phyloP scores from a whole-genome alignment of 148 eudicot species.

The Rheum nobile region DNA sequence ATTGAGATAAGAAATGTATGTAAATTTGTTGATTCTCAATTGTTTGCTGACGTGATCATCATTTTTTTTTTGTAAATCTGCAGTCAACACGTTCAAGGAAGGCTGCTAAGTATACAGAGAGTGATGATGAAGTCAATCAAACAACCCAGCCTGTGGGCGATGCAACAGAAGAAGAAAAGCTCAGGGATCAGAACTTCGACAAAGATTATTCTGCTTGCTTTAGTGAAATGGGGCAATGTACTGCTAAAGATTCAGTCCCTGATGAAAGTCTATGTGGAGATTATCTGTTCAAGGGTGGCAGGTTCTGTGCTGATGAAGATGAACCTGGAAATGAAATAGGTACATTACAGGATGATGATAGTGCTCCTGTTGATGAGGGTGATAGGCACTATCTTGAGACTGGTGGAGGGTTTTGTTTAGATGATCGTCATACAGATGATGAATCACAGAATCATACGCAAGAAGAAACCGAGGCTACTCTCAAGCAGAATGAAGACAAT shows the following conservation, averaged over 20 bases:
- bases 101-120: constrained; percentile 43
- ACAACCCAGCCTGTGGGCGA: constrained; percentile 11
- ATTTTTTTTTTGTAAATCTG: neutral
- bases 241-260: constrained; percentile 13
- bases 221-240: constrained; percentile 4
- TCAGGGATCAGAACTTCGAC: neutral
- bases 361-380: constrained; percentile 9
- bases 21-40: neutral
- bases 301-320: constrained; percentile 34
- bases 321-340: constrained; percentile 14
- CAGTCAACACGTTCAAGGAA: constrained; percentile 67
- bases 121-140: constrained; percentile 25
- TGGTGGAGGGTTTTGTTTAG: constrained; percentile 78
- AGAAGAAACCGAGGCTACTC: constrained; percentile 10
- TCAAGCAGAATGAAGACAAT: constrained; percentile 2
- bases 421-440: constrained; percentile 20
- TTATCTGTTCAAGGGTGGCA: constrained; percentile 28
- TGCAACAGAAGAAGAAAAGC: constrained; percentile 19
- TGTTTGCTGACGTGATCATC: neutral
- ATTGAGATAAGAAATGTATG: neutral
- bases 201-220: constrained; percentile 10
- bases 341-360: constrained; percentile 16
- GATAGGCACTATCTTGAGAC: constrained; percentile 41
- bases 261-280: constrained; percentile 16
- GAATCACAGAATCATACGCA: neutral